Evolutionary conservation across 1,284 basidiomycete genomes (phyloP), one percentile per base, ranked within the genome.

Genomic region (Cutaneotrichosporon dermatis): DNA sequence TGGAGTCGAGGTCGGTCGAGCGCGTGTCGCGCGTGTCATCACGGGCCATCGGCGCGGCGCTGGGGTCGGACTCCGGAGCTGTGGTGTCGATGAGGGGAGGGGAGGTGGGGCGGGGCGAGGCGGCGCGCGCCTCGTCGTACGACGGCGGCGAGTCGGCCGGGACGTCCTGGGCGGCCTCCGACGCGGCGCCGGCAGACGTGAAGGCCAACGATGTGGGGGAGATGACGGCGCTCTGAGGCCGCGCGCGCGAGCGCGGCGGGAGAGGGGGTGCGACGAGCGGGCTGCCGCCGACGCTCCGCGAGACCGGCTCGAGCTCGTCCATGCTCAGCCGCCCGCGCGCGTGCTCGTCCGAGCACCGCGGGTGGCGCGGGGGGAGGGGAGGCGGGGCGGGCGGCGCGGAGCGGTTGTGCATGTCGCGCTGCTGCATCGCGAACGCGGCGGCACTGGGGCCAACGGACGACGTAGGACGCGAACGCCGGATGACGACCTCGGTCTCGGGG

Each of bases 401-500:
- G 58, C 4, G 64, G 62, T 3, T 74, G 57, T 11, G 73, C 25
- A 25, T 25, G 25, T 25, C 25, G 25, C 25, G 25, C 25, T 25
- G 25, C 25, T 25, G 25, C 25, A 25, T 25, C 25, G 25, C 25
- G 25, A 25, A 25, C 25, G 61, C 13, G 52, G 57, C 7, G 71
- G 73, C 8, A 12, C 39, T 9, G 39, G 39, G 39, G 39, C 39
- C 39, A 12, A 8, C 39, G 39, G 39, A 8, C 39, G 39, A 40
- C 39, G 39, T 9, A 13, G 74, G 64, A 54, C 71, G 63, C 13
- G 50, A 49, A 39, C 59, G 57, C 2, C 55, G 54, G 11, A 59
- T 61, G 8, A 75, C 62, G 37, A 54, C 61, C 57, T 76, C 70
- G 0, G 74, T 74, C 60, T 74, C 72, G 13, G 71, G 70, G 54